Conservation (phyloP, 2,329 filamentous ascomycete genomes). For the Calonectria pteridis region DNA sequence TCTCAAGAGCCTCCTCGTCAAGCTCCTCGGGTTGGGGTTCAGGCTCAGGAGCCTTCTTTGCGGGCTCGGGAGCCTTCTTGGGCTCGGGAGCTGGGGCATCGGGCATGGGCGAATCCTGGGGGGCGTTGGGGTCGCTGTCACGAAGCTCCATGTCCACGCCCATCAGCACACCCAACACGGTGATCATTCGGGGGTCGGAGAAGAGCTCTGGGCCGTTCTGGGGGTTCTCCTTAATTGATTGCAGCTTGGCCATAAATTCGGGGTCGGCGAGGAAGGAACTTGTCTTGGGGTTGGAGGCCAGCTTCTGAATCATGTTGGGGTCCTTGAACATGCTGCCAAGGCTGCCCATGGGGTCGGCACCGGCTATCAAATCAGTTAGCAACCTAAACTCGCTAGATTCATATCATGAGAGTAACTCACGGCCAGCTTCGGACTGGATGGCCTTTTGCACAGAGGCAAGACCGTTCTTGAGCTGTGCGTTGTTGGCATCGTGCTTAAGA, state of each 20-base stretch:
- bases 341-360: conserved; percentile 75
- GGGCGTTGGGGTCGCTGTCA: conserved; percentile 51
- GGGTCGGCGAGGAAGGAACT: conserved; percentile 82
- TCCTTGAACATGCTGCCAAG: conserved; percentile 96
- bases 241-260: conserved; percentile 90
- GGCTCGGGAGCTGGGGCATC: conserved; percentile 65
- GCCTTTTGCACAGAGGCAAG: conserved; percentile 87
- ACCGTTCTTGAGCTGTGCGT: conserved; percentile 92
- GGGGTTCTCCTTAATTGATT: conserved; percentile 85
- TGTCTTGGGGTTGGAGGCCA: conserved; percentile 95
- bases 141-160: conserved; percentile 86
- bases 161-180: conserved; percentile 93
- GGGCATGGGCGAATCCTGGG: conserved; percentile 79
- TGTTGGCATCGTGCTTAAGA: conserved; percentile 91
- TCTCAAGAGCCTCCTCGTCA: conserved; percentile 86
- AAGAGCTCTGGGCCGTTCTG: conserved; percentile 83
- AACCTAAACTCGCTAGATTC: not conserved
- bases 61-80: conserved; percentile 55
- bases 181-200: conserved; percentile 90
- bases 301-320: conserved; percentile 88
- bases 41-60: conserved; percentile 69
- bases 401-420: not conserved
- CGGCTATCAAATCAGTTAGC: conserved; percentile 50
- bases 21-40: conserved; percentile 76
- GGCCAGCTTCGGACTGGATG: conserved; percentile 72